Evolutionary conservation across 805 yeast genomes (phyloP), one percentile per base, ranked within the genome.

Genomic region (Clavispora asparagi): DNA sequence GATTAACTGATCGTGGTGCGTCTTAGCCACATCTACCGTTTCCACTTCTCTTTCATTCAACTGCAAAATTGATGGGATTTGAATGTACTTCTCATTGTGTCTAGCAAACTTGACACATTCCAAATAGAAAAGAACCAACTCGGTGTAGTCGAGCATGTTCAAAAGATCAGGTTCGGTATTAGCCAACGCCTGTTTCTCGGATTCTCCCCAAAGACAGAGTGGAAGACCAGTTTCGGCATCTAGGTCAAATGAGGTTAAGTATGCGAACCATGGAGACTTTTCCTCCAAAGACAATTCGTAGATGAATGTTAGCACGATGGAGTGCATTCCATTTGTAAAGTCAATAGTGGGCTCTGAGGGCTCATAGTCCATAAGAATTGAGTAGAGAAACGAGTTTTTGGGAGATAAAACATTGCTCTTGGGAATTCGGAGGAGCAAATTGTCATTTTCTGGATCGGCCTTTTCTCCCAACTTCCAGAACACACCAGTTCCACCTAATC

Each of bases 221-320:
- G 95, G 91, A 6, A 61, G 42, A 4, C 74, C 46, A 8, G 68
- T 63, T 4, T 62, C 56, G 3, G 64, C 58, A 3, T 60, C 55
- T 8, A 67, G 57, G 45, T 71, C 67, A 26, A 88, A 76, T 16
- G 85, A 71, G 26, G 70, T 63, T 39, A 91, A 68, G 60, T 85
- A 92, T 3, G 68, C 71, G 49, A 49, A 71, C 97, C 97, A 92
- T 6, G 96, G 97, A n/a, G 95, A 85, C 4, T 61, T 54, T n/a
- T 71, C 67, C 2, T 79, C 79, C 40, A 75, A 66, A 3, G 78
- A 66, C 45, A 72, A 63, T 60, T 92, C 98, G 58, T 87, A 89
- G 26, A 90, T 69, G 48, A 82, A 85, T 0, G 91, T 79, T 7
- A 87, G 52, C 7, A 85, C 79, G 42, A 91, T 67, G 0, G 82